Conservation (phyloP, 2,329 filamentous ascomycete species). For the Magnaporthiopsis poae region DNA sequence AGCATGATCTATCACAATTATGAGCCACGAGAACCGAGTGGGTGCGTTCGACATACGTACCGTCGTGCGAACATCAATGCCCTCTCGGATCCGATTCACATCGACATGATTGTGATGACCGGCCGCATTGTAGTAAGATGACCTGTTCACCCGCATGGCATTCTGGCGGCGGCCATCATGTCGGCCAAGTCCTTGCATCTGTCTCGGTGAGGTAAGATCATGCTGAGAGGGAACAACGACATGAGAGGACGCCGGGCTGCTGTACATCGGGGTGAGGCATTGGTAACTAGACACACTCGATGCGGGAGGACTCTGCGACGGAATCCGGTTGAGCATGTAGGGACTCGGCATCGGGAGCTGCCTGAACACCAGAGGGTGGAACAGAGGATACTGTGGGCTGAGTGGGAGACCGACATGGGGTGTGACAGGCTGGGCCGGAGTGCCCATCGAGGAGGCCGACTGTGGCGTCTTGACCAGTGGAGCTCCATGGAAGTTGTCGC, state of each 20-base stretch:
- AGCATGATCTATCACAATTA: constrained; percentile 63
- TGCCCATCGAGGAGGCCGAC: constrained; percentile 15
- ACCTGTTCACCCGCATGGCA: constrained; percentile 34
- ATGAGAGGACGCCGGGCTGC: neutral
- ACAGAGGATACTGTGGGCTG: constrained; percentile 4
- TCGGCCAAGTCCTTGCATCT: constrained; percentile 24
- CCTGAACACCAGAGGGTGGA: constrained; percentile 4
- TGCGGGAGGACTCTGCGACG: constrained; percentile 1
- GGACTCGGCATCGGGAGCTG: constrained; percentile 1
- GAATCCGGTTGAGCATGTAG: constrained; percentile 5
- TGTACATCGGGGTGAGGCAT: constrained; percentile 4
- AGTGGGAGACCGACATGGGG: constrained; percentile 18
- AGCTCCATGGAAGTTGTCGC: constrained; percentile 5
- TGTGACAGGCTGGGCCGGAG: constrained; percentile 17
- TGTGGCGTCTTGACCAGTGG: constrained; percentile 11
- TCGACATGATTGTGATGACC: constrained; percentile 55
- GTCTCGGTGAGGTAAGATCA: constrained; percentile 31
- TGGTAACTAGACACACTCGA: neutral
- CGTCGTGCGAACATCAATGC: constrained; percentile 65
- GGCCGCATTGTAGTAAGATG: constrained; percentile 36
- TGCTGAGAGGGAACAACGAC: constrained; percentile 20
- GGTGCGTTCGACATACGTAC: constrained; percentile 34
- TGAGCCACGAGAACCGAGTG: neutral
- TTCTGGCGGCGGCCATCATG: constrained; percentile 38
- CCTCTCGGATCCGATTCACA: constrained; percentile 49